Conservation (phyloP, 305 asterid genomes). For the Plantago coronopus region DNA sequence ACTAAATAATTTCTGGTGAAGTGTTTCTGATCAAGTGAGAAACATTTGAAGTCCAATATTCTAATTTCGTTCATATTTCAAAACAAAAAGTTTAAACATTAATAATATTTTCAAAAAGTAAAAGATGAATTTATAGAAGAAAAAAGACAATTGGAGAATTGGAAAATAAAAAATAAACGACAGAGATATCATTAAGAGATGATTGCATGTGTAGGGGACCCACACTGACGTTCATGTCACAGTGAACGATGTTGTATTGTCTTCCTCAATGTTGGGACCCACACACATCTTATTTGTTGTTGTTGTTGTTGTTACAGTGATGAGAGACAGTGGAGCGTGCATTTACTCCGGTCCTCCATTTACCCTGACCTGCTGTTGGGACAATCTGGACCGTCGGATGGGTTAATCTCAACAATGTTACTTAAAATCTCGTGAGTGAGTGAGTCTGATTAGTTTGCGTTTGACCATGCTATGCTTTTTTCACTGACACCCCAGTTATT, state of each 20-base stretch:
- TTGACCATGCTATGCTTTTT: conserved; percentile 25
- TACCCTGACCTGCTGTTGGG: neutral
- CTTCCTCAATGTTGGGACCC: conserved; percentile 21
- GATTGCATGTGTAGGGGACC: conserved; percentile 42
- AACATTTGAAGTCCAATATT: no score
- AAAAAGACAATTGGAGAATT: neutral
- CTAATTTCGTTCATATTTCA: no score
- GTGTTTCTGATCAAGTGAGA: no score
- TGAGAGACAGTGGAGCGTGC: conserved; percentile 1
- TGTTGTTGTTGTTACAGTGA: no score
- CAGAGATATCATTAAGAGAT: conserved; percentile 51
- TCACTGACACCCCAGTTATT: conserved; percentile 30
- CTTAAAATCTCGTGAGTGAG: conserved; percentile 22
- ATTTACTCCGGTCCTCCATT: conserved; percentile 36
- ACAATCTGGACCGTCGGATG: conserved; percentile 14
- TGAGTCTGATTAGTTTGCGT: conserved; percentile 19
- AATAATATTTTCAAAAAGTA: no score
- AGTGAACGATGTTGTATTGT: conserved; percentile 36
- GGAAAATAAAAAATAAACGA: conserved; percentile 4
- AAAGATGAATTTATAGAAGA: no score
- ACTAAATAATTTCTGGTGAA: no score
- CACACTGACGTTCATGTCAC: conserved; percentile 23
- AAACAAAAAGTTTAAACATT: no score
- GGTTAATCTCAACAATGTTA: no score
- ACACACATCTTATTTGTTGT: no score